Base-by-base conservation (phyloP, 2,329 filamentous ascomycete species). In the Furcasterigmium furcatum region DNA sequence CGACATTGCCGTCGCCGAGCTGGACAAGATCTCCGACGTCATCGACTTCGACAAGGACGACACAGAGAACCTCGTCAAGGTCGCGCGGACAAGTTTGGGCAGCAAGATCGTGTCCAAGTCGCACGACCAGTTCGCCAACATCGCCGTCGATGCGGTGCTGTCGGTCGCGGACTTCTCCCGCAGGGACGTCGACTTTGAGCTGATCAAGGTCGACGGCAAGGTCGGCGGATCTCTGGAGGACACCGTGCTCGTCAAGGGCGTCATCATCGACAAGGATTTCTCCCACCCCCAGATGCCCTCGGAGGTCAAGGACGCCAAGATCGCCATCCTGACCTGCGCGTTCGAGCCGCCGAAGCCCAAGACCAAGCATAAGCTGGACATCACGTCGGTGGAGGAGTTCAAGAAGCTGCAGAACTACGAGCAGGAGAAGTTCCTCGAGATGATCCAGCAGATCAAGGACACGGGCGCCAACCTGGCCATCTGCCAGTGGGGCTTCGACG, bases 61-160 rank as follows among this genome's bases (percentile, higher is more conserved):
- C 58, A 95, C 85, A 46, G 73, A 82, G 58, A 96, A 97, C 72
- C 78, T 99, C 34, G 78, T 94, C 68, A 94, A 94, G 76, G 94
- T 97, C 27, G 94, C 94, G 48, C 91, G 90, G 71, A 99, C 94
- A 52, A 94, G 90, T 70, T 72, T 99, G 65, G 94, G 95, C 57
- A 96, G 90, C 79, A 99, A 99, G 77, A 99, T 99, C 63, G 94
- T 99, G 41, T 97, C 91, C 64, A 99, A 96, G 72, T 89, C 94
- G 35, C 94, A 99, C 71, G 92, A 97, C 68, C 92, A 97, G 66
- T 99, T 99, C 63, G 88, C 94, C 61, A 87, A 95, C 56, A 99
- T 99, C 60, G 94, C 94, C 44, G 91, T 99, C 38, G 94, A 99
- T 62, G 95, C 94, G 36, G 92, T 99, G 41, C 80, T 99, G 49